These are phyloP conservation scores for Didymella sp. DNA, from an alignment of 2,329 filamentous ascomycete species.

Conservation along the genomic window DNA sequence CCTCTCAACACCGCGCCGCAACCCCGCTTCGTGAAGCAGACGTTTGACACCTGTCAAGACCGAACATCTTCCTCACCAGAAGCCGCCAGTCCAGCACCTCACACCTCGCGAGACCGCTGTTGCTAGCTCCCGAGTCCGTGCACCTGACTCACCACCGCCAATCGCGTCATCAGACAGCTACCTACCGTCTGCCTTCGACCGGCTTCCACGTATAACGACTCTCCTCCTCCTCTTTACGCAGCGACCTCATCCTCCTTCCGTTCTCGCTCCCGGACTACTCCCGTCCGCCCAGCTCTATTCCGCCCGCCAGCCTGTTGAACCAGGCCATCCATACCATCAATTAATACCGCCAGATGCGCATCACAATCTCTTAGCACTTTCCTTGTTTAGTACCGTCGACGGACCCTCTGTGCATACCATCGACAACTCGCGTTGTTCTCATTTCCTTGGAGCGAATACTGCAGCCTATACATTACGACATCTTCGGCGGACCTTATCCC, in stretches of 20 bases:
- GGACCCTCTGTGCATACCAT: constrained; percentile 51
- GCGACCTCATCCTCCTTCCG: constrained; percentile 38
- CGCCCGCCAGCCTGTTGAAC: constrained; percentile 48
- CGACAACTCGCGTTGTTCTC: constrained; percentile 43
- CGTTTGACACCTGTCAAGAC: constrained; percentile 35
- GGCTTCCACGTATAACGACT: constrained; percentile 50
- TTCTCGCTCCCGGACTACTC: constrained; percentile 41
- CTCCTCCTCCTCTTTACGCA: constrained; percentile 46
- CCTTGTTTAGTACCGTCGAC: constrained; percentile 50
- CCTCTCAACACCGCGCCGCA: constrained; percentile 23
- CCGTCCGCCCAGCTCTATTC: constrained; percentile 28
- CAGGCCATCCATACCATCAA: constrained; percentile 48
- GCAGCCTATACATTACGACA: constrained; percentile 42
- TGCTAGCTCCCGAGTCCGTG: constrained; percentile 40
- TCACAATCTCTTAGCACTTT: constrained; percentile 54
- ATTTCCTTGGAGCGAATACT: constrained; percentile 37
- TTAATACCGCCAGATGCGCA: constrained; percentile 54
- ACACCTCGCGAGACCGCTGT: constrained; percentile 15
- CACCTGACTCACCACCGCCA: constrained; percentile 46
- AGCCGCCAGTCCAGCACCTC: constrained; percentile 39
- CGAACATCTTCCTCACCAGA: constrained; percentile 33
- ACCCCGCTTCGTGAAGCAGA: constrained; percentile 30
- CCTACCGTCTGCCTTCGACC: constrained; percentile 38
- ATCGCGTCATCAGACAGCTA: constrained; percentile 38
- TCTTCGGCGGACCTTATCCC: constrained; percentile 19